A percentile compares a stretch with the other conserved stretches of the same genome.
These are phyloP conservation scores for Eremochloa ophiuroides DNA, from an alignment of 176 grass and related monocot genomes.

Conservation along the genomic window DNA sequence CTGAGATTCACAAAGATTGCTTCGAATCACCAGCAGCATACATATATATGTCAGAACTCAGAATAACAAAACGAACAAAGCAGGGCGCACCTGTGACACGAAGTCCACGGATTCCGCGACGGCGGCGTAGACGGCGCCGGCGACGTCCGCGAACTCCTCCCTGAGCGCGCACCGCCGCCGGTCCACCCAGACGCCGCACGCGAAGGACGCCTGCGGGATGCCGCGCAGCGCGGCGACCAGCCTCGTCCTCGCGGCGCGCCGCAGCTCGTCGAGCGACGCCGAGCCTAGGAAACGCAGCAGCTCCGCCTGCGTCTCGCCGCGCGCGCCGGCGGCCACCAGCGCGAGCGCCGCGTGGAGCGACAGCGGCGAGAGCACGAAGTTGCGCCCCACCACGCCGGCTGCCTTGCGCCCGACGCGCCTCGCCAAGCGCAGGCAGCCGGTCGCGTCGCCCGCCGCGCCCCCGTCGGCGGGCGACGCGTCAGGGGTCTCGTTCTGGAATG, in stretches of 20 bases:
- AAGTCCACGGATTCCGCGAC: constrained; percentile 11
- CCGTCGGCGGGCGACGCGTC: not conserved
- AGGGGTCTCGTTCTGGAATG: not conserved
- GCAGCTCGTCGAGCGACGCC: not conserved
- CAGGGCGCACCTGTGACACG: not conserved
- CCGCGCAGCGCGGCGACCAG: not conserved
- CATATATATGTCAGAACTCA: too few species aligned
- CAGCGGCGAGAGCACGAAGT: constrained; percentile 17
- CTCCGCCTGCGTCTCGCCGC: constrained; percentile 1
- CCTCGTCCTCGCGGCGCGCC: not conserved
- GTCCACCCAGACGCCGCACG: constrained; percentile 33
- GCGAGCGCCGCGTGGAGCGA: constrained; percentile 20
- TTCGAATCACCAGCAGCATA: not conserved
- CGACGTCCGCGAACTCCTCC: not conserved
- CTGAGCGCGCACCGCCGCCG: not conserved
- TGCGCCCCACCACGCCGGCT: not conserved
- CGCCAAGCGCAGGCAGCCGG: not conserved
- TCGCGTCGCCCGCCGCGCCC: not conserved
- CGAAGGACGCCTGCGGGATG: constrained; percentile 19
- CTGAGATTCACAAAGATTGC: not conserved
- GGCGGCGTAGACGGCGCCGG: not conserved
- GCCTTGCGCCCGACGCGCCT: not conserved
- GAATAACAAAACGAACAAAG: too few species aligned
- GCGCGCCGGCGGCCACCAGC: constrained; percentile 6
- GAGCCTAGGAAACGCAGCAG: constrained; percentile 4